These are phyloP conservation scores for Backusella tarrabulga DNA, from an alignment of 192 early-diverging fungal genomes.

Conservation along the genomic window DNA sequence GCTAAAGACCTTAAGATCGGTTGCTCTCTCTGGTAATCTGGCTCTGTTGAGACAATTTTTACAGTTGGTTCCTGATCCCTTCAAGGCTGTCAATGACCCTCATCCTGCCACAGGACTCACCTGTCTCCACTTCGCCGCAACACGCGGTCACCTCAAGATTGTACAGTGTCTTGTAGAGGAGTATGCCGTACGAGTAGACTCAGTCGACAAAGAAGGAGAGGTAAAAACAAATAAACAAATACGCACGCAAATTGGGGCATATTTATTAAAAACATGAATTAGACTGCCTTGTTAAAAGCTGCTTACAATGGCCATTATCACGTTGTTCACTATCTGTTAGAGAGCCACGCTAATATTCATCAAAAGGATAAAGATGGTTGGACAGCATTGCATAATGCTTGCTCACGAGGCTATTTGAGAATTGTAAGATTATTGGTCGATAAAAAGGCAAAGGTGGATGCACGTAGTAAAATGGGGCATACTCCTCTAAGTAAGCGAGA, in stretches of 20 bases:
- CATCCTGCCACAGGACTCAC: slow-evolving; percentile 56
- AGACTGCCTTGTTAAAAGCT: slow-evolving; percentile 75
- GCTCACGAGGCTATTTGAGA: slow-evolving; percentile 55
- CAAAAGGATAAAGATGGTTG: slow-evolving; percentile 74
- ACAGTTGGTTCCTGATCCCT: slow-evolving; percentile 30
- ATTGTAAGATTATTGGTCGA: slow-evolving; percentile 62
- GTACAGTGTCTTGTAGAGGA: slow-evolving; percentile 57
- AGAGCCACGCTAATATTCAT: slow-evolving; percentile 57
- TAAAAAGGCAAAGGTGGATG: slow-evolving; percentile 57
- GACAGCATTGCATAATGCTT: slow-evolving; percentile 82
- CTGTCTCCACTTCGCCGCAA: slow-evolving; percentile 59
- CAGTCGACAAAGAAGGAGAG: slow-evolving; percentile 66
- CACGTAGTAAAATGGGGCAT: slow-evolving; percentile 57
- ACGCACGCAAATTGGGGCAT: background rate
- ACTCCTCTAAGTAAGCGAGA: slow-evolving; percentile 66
- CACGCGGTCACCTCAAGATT: slow-evolving; percentile 55
- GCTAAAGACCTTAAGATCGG: slow-evolving; percentile 16
- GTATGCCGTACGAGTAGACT: slow-evolving; percentile 57
- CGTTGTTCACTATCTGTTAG: slow-evolving; percentile 58
- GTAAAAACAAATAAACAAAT: slow-evolving; percentile 29
- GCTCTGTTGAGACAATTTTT: slow-evolving; percentile 42
- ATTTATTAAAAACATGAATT: background rate
- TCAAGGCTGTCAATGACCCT: slow-evolving; percentile 46
- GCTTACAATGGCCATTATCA: slow-evolving; percentile 62
- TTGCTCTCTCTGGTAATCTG: slow-evolving; percentile 35